Evolutionary conservation across 352 stramenopile genomes (phyloP), one percentile per base, ranked within the genome.

Genomic region (Globisporangium viniferum): DNA sequence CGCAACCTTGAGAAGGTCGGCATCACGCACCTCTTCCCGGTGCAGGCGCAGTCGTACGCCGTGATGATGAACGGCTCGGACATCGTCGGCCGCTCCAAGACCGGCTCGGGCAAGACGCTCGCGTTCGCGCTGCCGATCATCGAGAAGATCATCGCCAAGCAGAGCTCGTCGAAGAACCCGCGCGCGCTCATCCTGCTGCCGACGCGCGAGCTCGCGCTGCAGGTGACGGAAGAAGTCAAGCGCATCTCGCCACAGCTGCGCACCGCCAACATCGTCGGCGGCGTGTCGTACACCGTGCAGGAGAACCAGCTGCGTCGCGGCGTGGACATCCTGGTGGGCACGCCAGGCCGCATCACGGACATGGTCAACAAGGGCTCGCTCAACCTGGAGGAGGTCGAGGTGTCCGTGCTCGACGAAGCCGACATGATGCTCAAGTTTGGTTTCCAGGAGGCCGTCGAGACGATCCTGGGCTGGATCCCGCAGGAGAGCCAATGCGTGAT

Each of bases 401-500:
- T 96, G 58, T 80, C 97, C 5, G 93, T 99, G 35, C 83, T 99
- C 31, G 97, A 99, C 66, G 97, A 99, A 77, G 97, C 97, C 33
- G 97, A 99, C 76, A 97, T 98, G 90, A 99, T 99, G 97, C 87
- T 99, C 58, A 98, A 98, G 82, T 99, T 99, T 83, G 97, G 97
- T 41, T 99, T 99, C 78, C 94, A 98, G 59, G 97, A 99, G 59
- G 95, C 98, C 41, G 95, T 99, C 20, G 95, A 99, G 84, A 89
- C 90, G 14, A 98, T 99, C 70, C 82, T 99, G 56, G 78, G 75
- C 36, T 88, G 81, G 76, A 87, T 95, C 44, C 89, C 85, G 2
- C 70, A 84, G 5, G 79, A 82, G 18, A 73, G 79, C 56, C 96
- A 99, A 78, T 97, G 90, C 44, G 82, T 99, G 35, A 91, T 99